phyloP scores from a whole-genome alignment of 352 stramenopile genomes.

The Pythium utonaiense region DNA sequence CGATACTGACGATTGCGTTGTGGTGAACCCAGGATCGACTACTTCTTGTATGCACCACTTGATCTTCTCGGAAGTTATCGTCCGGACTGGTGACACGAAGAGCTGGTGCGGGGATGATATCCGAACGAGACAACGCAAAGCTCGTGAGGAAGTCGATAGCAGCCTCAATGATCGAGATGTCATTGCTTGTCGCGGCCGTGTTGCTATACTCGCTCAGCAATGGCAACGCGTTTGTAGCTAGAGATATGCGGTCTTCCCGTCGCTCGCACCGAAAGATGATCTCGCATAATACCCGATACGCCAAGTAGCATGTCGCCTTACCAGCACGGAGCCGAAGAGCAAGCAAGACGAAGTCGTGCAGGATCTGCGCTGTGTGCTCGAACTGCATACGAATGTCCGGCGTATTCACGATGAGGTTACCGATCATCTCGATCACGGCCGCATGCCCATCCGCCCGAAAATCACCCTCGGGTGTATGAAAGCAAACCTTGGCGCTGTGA shows the following conservation, averaged over 20 bases:
- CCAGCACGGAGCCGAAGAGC: conserved; percentile 54
- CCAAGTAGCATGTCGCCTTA: conserved; percentile 56
- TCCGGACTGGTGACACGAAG: conserved; percentile 11
- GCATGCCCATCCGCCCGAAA: conserved; percentile 64
- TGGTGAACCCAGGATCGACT: conserved; percentile 19
- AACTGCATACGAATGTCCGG: conserved; percentile 18
- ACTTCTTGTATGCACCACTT: conserved; percentile 2
- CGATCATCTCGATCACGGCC: conserved; percentile 63
- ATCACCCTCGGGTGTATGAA: conserved; percentile 58
- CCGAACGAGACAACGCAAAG: conserved; percentile 57
- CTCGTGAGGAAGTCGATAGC: conserved; percentile 81
- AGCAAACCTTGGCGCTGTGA: conserved; percentile 16
- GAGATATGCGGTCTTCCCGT: conserved; percentile 32
- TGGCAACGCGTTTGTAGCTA: conserved; percentile 52
- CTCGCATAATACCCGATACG: conserved; percentile 65
- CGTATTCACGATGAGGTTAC: conserved; percentile 26
- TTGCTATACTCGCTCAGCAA: conserved; percentile 39
- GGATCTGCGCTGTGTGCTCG: conserved; percentile 20
- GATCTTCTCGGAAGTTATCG: conserved; percentile 6
- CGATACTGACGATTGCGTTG: conserved; percentile 24
- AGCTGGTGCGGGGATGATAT: conserved; percentile 32
- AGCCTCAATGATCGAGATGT: conserved; percentile 42
- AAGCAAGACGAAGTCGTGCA: conserved; percentile 48
- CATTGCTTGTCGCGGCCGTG: conserved; percentile 30
- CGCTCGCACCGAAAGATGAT: conserved; percentile 45